Conservation (phyloP, 495 filamentous ascomycete species). For the Podospora australis region DNA sequence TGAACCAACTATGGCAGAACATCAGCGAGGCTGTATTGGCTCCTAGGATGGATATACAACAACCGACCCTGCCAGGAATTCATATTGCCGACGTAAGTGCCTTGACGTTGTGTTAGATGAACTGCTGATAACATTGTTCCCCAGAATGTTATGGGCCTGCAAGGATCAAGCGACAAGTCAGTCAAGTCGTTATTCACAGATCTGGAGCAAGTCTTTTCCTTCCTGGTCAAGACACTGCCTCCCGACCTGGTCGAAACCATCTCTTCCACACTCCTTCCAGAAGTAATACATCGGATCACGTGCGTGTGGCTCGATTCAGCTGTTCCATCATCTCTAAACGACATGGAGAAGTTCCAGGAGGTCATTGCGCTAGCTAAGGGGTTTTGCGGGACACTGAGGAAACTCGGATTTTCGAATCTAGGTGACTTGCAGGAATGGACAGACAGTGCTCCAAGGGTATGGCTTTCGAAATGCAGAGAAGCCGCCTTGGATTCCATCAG, state of each 20-base stretch:
- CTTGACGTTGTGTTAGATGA: neutral
- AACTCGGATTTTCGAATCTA: slow-evolving; percentile 60
- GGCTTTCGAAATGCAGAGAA: slow-evolving; percentile 80
- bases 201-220: slow-evolving; percentile 55
- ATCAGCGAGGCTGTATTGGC: slow-evolving; percentile 43
- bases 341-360: slow-evolving; percentile 61
- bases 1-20: slow-evolving; percentile 44
- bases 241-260: slow-evolving; percentile 53
- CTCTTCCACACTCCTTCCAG: slow-evolving; percentile 60
- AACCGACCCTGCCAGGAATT: slow-evolving; percentile 26
- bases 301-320: slow-evolving; percentile 65
- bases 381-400: slow-evolving; percentile 58
- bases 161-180: slow-evolving; percentile 30
- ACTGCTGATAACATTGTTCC: slow-evolving; percentile 15
- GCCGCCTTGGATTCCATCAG: slow-evolving; percentile 67
- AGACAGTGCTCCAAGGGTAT: slow-evolving; percentile 67
- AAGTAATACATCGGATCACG: slow-evolving; percentile 58
- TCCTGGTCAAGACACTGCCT: slow-evolving; percentile 61
- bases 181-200: slow-evolving; percentile 50
- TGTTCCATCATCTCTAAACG: slow-evolving; percentile 65
- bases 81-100: slow-evolving; percentile 34
- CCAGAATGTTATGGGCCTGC: slow-evolving; percentile 27
- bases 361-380: slow-evolving; percentile 52
- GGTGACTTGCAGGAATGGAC: slow-evolving; percentile 73
- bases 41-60: slow-evolving; percentile 40